Percentiles rank a stretch among this genome's conserved stretches.
Evolutionary conservation across 1,139 yeast species (phyloP).

Genomic region (Casaregolazyma lundiana): DNA sequence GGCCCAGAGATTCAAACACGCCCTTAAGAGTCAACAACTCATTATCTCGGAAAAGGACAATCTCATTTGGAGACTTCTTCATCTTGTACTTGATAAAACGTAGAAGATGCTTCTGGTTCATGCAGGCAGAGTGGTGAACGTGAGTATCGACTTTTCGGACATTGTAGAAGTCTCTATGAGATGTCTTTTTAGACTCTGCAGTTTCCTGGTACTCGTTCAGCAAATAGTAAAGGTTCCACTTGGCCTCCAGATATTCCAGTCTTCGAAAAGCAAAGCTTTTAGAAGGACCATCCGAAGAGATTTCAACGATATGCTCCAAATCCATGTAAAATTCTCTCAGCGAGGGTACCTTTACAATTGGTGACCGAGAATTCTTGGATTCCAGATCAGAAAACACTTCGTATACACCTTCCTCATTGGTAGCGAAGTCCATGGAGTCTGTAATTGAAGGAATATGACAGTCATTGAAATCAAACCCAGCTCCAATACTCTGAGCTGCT

Average conservation of each 20-base stretch:
- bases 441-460: slow-evolving; percentile 61
- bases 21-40: slow-evolving; percentile 78
- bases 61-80: slow-evolving; percentile 74
- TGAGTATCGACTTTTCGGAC: slow-evolving; percentile 98
- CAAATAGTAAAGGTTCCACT: slow-evolving; percentile 87
- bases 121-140: slow-evolving; percentile 97
- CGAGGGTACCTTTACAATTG: slow-evolving; percentile 63
- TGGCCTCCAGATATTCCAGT: slow-evolving; percentile 88
- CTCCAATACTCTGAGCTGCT: slow-evolving; percentile 33
- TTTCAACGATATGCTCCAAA: slow-evolving; percentile 60
- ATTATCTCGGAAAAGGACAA: slow-evolving; percentile 91
- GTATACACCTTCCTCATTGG: slow-evolving; percentile 63
- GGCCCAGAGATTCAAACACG: slow-evolving; percentile 83
- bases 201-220: slow-evolving; percentile 91
- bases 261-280: slow-evolving; percentile 95
- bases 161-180: slow-evolving; percentile 96
- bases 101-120: slow-evolving; percentile 95
- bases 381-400: slow-evolving; percentile 49
- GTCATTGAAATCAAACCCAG: slow-evolving; percentile 55
- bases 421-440: slow-evolving; percentile 41
- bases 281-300: slow-evolving; percentile 94
- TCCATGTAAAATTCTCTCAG: slow-evolving; percentile 81
- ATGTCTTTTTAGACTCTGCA: slow-evolving; percentile 74
- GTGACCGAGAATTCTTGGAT: slow-evolving; percentile 25
- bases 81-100: slow-evolving; percentile 91